Evolutionary conservation across 192 early-diverging fungal genomes (phyloP).

Genomic region (Coemansia sp.): DNA sequence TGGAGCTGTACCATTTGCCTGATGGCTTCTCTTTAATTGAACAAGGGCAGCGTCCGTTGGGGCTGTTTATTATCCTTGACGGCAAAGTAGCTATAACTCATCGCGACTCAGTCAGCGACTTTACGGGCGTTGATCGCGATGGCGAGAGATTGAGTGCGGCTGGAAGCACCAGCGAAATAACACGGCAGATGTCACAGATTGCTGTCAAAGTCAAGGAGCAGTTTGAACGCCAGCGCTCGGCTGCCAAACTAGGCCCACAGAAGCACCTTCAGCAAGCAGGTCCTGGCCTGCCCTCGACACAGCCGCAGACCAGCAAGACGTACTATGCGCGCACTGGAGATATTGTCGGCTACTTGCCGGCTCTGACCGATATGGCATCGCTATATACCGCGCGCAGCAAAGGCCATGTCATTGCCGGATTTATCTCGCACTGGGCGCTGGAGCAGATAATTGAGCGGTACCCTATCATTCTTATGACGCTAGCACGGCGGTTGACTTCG

Average conservation of each 20-base stretch:
- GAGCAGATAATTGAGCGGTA: conserved; percentile 84
- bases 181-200: conserved; percentile 35
- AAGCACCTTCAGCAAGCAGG: not conserved
- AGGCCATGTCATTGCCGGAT: conserved; percentile 82
- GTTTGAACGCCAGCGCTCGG: conserved; percentile 12
- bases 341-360: conserved; percentile 88
- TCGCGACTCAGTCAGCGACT: conserved; percentile 38
- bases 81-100: conserved; percentile 70
- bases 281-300: not conserved
- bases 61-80: conserved; percentile 91
- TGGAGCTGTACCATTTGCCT: conserved; percentile 73
- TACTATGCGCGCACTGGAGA: conserved; percentile 84
- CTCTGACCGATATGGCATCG: conserved; percentile 86
- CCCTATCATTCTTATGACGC: conserved; percentile 76
- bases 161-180: conserved; percentile 17
- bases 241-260: not conserved
- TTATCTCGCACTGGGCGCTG: conserved; percentile 75
- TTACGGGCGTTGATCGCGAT: conserved; percentile 28
- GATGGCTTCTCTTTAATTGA: conserved; percentile 70
- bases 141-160: conserved; percentile 1
- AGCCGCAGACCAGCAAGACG: not conserved
- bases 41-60: conserved; percentile 79
- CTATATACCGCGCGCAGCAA: conserved; percentile 81
- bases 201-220: conserved; percentile 21
- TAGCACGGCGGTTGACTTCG: conserved; percentile 83